Conservation (phyloP, 352 stramenopile species). For the Phytopythium kandeliae region DNA sequence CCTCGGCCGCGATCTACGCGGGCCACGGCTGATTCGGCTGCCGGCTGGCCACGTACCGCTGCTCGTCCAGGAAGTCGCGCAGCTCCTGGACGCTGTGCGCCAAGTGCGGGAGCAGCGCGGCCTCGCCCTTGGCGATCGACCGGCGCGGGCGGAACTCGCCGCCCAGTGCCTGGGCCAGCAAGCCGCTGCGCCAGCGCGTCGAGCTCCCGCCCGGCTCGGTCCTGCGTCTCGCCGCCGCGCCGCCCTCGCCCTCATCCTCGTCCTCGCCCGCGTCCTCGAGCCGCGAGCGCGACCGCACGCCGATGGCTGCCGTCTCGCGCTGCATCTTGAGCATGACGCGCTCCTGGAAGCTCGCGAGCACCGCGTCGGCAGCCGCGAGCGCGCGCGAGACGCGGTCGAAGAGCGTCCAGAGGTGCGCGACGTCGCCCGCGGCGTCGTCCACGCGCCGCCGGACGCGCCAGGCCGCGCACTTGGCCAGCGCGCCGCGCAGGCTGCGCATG, state of each 20-base stretch:
- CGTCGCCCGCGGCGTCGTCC: conserved; percentile 19
- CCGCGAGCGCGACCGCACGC: conserved; percentile 14
- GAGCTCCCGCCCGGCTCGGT: conserved; percentile 1
- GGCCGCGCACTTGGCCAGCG: conserved; percentile 35
- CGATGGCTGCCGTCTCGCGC: conserved; percentile 14
- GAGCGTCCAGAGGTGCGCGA: conserved; percentile 40
- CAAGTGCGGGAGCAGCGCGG: conserved; percentile 60
- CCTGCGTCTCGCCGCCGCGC: not conserved
- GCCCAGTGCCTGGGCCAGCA: conserved; percentile 51
- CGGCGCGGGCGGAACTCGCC: conserved; percentile 51
- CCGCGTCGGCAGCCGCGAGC: conserved; percentile 25
- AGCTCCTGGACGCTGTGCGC: conserved; percentile 56
- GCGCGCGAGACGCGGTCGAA: conserved; percentile 31
- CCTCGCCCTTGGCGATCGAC: conserved; percentile 51
- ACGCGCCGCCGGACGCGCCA: conserved; percentile 39
- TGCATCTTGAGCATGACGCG: conserved; percentile 69
- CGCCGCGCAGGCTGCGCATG: conserved; percentile 21
- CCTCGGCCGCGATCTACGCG: too few relatives aligned
- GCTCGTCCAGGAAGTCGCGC: conserved; percentile 42
- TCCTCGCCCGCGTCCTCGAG: not conserved
- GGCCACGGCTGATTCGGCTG: too few relatives aligned
- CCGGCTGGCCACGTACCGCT: conserved; percentile 23
- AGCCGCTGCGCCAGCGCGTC: conserved; percentile 37
- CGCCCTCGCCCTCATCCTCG: not conserved
- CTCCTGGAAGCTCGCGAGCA: conserved; percentile 52